Evolutionary conservation across 2,329 filamentous ascomycete species (phyloP), one percentile per base, ranked within the genome.

Genomic region (Cercospora sp.): DNA sequence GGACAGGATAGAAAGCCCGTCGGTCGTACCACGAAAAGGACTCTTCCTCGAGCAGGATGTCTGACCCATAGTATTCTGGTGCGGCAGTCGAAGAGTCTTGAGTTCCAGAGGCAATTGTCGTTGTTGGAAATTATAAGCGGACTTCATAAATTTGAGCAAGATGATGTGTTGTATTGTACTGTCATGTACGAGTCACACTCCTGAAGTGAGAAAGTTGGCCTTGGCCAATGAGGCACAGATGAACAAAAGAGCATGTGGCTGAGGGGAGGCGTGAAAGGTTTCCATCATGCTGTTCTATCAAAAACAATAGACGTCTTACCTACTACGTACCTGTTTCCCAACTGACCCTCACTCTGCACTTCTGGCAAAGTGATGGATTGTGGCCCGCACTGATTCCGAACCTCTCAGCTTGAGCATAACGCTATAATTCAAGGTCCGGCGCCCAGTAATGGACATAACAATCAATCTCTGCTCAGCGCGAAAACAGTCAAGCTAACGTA

Each of bases 341-440:
- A 16, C 23, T 55, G 12, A 4, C 12, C 20, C 26, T 28, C 48
- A 28, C 48, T 55, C 2, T 55, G 48, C 23, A n/a, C 48, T 55
- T 26, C 5, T 55, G 23, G 26, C 60, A 48, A 28, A 62, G 23
- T 9, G 39, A 55, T 26, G 36, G 36, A 63, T 48, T 87, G 87
- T 90, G 83, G 88, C 88, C 88, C 83, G 87, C 85, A 86, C 88
- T 90, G 88, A 90, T 90, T 90, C 88, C 88, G 84, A 85, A 83
- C 81, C 84, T 85, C 81, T 90, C 87, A 84, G 80, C 83, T 76
- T 82, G 82, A 85, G 89, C 87, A 86, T 88, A 81, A 83, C 85
- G 85, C 62, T 64, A 86, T 87, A 87, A 87, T 89, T 88, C 87
- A 84, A 89, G 73, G 81, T 81, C 86, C 85, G 88, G 88, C 87